Percentiles rank a stretch among this genome's conserved stretches.
phyloP scores from a whole-genome alignment of 2,329 filamentous ascomycete species.

The Epichloe glyceriae region DNA sequence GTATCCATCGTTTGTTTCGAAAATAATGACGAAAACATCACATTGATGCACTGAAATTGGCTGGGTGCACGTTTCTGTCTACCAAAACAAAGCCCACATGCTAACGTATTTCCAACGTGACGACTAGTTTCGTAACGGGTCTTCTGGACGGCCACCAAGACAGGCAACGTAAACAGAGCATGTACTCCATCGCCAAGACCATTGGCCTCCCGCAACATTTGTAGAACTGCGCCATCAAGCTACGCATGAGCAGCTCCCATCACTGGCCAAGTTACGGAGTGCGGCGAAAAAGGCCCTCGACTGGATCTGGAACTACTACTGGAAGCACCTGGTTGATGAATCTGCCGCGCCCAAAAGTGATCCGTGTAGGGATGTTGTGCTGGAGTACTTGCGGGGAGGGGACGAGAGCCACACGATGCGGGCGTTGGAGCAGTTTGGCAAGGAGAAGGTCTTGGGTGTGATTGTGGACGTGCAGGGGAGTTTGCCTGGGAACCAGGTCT shows the following conservation, averaged over 20 bases:
- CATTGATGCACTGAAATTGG: not conserved
- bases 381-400: slow-evolving; percentile 26
- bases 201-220: slow-evolving; percentile 61
- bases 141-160: slow-evolving; percentile 62
- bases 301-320: slow-evolving; percentile 90
- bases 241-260: slow-evolving; percentile 78
- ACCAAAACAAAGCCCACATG: not conserved
- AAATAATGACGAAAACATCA: not conserved
- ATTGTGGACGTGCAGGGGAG: slow-evolving; percentile 27
- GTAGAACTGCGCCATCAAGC: slow-evolving; percentile 84
- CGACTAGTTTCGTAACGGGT: slow-evolving; percentile 60
- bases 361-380: slow-evolving; percentile 23
- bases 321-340: slow-evolving; percentile 38
- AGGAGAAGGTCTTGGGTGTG: slow-evolving; percentile 21
- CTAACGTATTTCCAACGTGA: not conserved
- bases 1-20: not conserved
- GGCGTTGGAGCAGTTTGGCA: slow-evolving; percentile 24
- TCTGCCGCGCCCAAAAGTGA: slow-evolving; percentile 6
- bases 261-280: slow-evolving; percentile 56
- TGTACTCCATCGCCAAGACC: slow-evolving; percentile 58
- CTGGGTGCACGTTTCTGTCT: not conserved
- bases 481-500: slow-evolving; percentile 28
- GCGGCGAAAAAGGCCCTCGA: slow-evolving; percentile 57
- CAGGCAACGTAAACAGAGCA: slow-evolving; percentile 53
- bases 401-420: slow-evolving; percentile 16